A percentile compares a stretch with the other conserved stretches of the same genome.
These are phyloP conservation scores for Leishmania braziliensis DNA, from an alignment of 208 protist genomes.

Conservation along the genomic window DNA sequence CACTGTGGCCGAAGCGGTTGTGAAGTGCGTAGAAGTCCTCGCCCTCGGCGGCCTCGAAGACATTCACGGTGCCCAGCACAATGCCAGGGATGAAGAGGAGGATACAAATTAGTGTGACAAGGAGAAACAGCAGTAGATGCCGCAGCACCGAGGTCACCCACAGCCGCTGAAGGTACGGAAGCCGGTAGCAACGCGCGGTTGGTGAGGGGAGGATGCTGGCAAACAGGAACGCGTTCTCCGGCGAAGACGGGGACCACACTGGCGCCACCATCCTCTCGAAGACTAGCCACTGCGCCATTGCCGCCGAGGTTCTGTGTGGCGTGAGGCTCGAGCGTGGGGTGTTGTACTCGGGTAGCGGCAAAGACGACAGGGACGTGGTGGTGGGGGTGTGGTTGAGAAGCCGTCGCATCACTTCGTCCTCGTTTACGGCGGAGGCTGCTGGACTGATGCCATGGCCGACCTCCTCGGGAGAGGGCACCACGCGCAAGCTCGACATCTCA, in stretches of 20 bases:
- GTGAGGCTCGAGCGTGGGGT: neutral
- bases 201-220: neutral
- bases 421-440: slow-evolving; percentile 6
- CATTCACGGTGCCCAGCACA: slow-evolving; percentile 33
- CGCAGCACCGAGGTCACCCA: slow-evolving; percentile 51
- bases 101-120: slow-evolving; percentile 25
- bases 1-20: slow-evolving; percentile 38
- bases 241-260: neutral
- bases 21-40: slow-evolving; percentile 33
- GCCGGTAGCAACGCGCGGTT: slow-evolving; percentile 20
- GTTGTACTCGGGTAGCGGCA: neutral
- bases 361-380: neutral
- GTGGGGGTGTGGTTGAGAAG: slow-evolving; percentile 13
- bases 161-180: slow-evolving; percentile 43
- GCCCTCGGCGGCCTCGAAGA: slow-evolving; percentile 31
- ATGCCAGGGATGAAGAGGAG: slow-evolving; percentile 36
- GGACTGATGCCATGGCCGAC: neutral
- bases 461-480: slow-evolving; percentile 24
- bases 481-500: slow-evolving; percentile 36
- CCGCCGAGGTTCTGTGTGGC: neutral
- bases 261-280: neutral
- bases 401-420: slow-evolving; percentile 10
- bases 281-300: neutral
- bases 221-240: neutral
- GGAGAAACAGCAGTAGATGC: slow-evolving; percentile 43